Conservation (phyloP, 371 early-diverging fungal genomes). For the Batkoa obscura region DNA sequence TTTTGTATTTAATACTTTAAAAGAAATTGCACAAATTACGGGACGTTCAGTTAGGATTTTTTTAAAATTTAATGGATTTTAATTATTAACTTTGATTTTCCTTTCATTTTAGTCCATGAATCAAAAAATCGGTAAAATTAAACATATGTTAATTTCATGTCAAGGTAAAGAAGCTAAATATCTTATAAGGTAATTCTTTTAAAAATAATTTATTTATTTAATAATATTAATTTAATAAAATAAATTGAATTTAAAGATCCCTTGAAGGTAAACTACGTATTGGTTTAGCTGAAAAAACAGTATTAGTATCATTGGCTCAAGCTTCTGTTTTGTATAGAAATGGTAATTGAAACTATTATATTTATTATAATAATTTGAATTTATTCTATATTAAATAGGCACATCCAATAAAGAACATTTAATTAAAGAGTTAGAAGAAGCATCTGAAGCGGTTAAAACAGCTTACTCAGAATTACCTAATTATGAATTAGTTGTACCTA, state of each 20-base stretch:
- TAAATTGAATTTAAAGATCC: background rate
- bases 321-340: conserved; percentile 44
- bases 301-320: conserved; percentile 73
- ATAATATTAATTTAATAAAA: too few relatives aligned
- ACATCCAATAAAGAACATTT: conserved; percentile 22
- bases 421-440: conserved; percentile 30
- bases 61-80: background rate
- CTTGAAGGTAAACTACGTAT: conserved; percentile 95
- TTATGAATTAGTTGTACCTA: conserved; percentile 76
- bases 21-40: conserved; percentile 63
- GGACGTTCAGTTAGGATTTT: conserved; percentile 44
- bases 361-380: too few relatives aligned
- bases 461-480: conserved; percentile 80
- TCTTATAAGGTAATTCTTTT: conserved; percentile 43
- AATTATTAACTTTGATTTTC: background rate
- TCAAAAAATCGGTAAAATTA: conserved; percentile 71
- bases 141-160: conserved; percentile 62
- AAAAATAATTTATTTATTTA: background rate
- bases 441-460: conserved; percentile 61
- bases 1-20: conserved; percentile 70
- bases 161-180: conserved; percentile 79
- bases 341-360: too few relatives aligned
- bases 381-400: conserved; percentile 18
- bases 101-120: conserved; percentile 40
- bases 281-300: conserved; percentile 92